Evolutionary conservation across 352 stramenopile species (phyloP).

Genomic region (Thraustochytrium sp.): DNA sequence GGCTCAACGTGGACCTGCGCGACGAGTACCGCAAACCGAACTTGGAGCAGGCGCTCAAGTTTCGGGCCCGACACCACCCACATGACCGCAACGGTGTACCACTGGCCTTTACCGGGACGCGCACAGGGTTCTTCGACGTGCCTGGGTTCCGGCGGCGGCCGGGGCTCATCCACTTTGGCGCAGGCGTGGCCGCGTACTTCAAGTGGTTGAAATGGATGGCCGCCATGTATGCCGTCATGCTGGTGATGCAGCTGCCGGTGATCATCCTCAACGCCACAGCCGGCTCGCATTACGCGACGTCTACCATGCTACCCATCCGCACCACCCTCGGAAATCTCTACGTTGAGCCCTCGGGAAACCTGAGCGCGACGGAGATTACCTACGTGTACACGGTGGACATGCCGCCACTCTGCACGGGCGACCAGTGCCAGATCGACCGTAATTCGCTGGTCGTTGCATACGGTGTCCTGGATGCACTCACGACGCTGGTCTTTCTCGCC

Average conservation of each 20-base stretch:
- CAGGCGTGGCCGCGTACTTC: slow-evolving; percentile 15
- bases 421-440: not conserved
- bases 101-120: not conserved
- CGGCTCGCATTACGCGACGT: not conserved
- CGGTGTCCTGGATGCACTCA: not conserved
- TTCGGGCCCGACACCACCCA: not conserved
- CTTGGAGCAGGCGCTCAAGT: not conserved
- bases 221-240: not conserved
- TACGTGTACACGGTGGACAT: not conserved
- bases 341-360: not conserved
- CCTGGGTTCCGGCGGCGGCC: not conserved
- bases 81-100: not conserved
- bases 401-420: not conserved
- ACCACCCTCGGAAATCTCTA: slow-evolving; percentile 7
- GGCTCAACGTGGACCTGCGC: no score
- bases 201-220: slow-evolving; percentile 7
- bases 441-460: not conserved
- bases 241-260: not conserved
- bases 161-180: not conserved
- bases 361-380: not conserved
- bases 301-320: not conserved
- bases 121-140: not conserved
- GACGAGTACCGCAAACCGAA: no score
- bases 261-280: not conserved
- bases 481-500: not conserved